Evolutionary conservation across 2,329 filamentous ascomycete species (phyloP).

Genomic region (Simplicillium aogashimaense): DNA sequence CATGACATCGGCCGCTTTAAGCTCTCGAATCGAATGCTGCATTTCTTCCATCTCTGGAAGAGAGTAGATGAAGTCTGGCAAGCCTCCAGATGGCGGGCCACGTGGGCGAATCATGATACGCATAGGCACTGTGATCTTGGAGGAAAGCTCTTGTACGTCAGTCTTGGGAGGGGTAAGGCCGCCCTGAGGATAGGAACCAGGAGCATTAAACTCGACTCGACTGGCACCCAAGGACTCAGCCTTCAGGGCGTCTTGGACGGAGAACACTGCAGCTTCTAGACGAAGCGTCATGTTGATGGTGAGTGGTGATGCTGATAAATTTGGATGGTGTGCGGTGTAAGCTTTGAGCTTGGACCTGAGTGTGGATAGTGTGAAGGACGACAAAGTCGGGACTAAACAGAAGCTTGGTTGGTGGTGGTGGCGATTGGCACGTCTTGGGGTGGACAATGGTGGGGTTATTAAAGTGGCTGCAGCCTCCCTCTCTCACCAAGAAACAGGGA

Average conservation of each 20-base stretch:
- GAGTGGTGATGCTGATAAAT: neutral
- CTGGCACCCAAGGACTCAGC: slow-evolving; percentile 33
- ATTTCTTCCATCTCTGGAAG: slow-evolving; percentile 32
- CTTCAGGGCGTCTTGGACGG: slow-evolving; percentile 24
- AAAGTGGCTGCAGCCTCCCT: no score
- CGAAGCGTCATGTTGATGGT: slow-evolving; percentile 11
- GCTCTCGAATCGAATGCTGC: slow-evolving; percentile 24
- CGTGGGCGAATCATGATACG: slow-evolving; percentile 47
- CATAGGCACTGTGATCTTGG: slow-evolving; percentile 25
- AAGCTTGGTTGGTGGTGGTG: no score
- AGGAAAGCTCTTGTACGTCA: slow-evolving; percentile 23
- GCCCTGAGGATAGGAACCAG: slow-evolving; percentile 37
- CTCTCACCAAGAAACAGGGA: no score
- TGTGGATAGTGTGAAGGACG: no score
- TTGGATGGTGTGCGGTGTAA: neutral
- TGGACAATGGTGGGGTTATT: no score
- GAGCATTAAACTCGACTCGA: slow-evolving; percentile 44
- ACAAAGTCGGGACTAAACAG: no score
- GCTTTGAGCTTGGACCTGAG: neutral
- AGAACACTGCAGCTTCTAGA: slow-evolving; percentile 47
- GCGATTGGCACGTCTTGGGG: no score
- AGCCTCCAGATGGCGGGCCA: slow-evolving; percentile 7
- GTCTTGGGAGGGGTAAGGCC: slow-evolving; percentile 38
- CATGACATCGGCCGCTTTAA: slow-evolving; percentile 28
- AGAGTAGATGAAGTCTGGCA: slow-evolving; percentile 39